These are phyloP conservation scores for Globisporangium spinosum DNA, from an alignment of 352 stramenopile species.

Conservation along the genomic window DNA sequence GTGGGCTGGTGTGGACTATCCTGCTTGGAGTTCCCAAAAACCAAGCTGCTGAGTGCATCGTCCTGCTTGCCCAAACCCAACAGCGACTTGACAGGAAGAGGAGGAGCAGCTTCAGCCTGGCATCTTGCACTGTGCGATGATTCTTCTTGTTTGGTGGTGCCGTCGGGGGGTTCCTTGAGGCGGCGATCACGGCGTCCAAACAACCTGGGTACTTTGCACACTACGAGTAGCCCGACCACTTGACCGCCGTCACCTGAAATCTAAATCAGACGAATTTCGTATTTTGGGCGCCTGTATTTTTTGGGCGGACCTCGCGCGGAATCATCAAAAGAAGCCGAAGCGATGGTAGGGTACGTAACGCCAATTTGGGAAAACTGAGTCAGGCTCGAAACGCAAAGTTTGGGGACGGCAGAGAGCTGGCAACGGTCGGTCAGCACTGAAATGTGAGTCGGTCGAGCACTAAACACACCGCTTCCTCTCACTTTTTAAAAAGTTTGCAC, in stretches of 20 bases:
- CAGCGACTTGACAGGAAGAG: background rate
- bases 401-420: background rate
- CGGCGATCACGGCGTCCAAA: no score
- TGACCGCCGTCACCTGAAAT: background rate
- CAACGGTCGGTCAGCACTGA: background rate
- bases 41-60: conserved; percentile 13
- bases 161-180: background rate
- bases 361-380: background rate
- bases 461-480: background rate
- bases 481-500: no score
- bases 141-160: conserved; percentile 1
- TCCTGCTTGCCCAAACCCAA: background rate
- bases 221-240: no score
- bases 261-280: conserved; percentile 16
- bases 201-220: no score
- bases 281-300: conserved; percentile 18
- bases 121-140: background rate
- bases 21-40: conserved; percentile 2
- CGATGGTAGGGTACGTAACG: background rate
- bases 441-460: conserved; percentile 4
- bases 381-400: conserved; percentile 1
- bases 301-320: conserved; percentile 10
- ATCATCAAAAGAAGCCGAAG: background rate
- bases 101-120: background rate
- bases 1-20: conserved; percentile 11